Evolutionary conservation across 805 yeast species (phyloP).

Genomic region (Suhomyces pyralidae): DNA sequence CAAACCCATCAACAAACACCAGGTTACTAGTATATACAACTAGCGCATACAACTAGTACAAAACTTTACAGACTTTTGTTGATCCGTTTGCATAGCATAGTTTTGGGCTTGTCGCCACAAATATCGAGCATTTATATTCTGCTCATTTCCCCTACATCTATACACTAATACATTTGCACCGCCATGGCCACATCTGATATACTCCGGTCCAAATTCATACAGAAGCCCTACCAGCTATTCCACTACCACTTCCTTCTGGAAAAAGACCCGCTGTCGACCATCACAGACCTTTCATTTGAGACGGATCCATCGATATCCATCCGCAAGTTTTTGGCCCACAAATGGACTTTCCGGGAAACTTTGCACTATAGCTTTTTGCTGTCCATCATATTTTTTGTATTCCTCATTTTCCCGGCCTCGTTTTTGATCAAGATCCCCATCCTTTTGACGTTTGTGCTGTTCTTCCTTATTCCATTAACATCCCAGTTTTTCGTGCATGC

Average conservation of each 20-base stretch:
- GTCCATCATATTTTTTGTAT: slow-evolving; percentile 55
- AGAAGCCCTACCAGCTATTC: slow-evolving; percentile 42
- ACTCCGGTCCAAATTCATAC: slow-evolving; percentile 27
- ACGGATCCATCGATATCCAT: slow-evolving; percentile 44
- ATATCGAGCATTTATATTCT: background rate
- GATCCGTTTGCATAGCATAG: background rate
- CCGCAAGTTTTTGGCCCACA: slow-evolving; percentile 38
- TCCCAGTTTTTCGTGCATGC: slow-evolving; percentile 83
- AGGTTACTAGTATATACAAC: too few relatives aligned
- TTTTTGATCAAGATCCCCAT: slow-evolving; percentile 40
- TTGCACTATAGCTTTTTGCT: slow-evolving; percentile 50
- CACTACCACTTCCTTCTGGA: slow-evolving; percentile 53
- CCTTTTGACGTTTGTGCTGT: slow-evolving; percentile 38
- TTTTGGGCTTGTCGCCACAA: background rate
- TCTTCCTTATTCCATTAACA: slow-evolving; percentile 67
- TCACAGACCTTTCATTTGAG: slow-evolving; percentile 52
- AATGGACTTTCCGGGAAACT: slow-evolving; percentile 48
- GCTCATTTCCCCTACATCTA: background rate
- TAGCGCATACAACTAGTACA: too few relatives aligned
- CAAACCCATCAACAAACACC: background rate
- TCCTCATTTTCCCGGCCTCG: slow-evolving; percentile 55
- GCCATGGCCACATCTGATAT: slow-evolving; percentile 5
- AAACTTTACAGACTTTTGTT: background rate
- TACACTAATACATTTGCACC: background rate
- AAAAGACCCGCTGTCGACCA: slow-evolving; percentile 45